phyloP scores from a whole-genome alignment of 2,329 filamentous ascomycete species.

The Grosmannia huntii region DNA sequence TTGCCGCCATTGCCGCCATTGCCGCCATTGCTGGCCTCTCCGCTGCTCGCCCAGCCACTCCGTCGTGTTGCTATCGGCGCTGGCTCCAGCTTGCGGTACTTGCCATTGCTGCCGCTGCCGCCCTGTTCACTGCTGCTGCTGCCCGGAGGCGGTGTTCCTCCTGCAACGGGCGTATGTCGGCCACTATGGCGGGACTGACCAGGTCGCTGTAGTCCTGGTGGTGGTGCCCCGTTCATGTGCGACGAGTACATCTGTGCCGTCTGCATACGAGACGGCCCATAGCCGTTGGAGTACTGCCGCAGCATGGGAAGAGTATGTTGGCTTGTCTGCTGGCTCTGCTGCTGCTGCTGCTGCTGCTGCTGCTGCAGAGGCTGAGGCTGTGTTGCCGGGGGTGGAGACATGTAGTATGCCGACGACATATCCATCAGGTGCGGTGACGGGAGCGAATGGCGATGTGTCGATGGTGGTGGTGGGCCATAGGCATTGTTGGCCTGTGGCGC shows the following conservation, averaged over 20 bases:
- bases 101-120: constrained; percentile 14
- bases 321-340: not conserved
- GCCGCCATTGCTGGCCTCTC: not conserved
- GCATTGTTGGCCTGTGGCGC: not conserved
- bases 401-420: constrained; percentile 5
- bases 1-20: not conserved
- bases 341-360: not conserved
- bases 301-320: constrained; percentile 1
- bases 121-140: not conserved
- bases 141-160: not conserved
- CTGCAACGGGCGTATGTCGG: not conserved
- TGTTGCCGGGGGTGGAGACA: constrained; percentile 4
- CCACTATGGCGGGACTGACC: not conserved
- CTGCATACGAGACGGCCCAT: constrained; percentile 1
- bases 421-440: not conserved
- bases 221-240: not conserved
- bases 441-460: not conserved
- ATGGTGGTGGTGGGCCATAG: not conserved
- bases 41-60: constrained; percentile 24
- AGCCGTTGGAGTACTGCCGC: constrained; percentile 4
- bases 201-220: not conserved
- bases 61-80: constrained; percentile 41
- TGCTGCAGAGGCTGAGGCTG: not conserved
- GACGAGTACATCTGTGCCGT: not conserved
- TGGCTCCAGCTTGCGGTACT: constrained; percentile 46